Base-by-base conservation (phyloP, 768 basidiomycete species). In the Phanerodontia chrysosporium region DNA sequence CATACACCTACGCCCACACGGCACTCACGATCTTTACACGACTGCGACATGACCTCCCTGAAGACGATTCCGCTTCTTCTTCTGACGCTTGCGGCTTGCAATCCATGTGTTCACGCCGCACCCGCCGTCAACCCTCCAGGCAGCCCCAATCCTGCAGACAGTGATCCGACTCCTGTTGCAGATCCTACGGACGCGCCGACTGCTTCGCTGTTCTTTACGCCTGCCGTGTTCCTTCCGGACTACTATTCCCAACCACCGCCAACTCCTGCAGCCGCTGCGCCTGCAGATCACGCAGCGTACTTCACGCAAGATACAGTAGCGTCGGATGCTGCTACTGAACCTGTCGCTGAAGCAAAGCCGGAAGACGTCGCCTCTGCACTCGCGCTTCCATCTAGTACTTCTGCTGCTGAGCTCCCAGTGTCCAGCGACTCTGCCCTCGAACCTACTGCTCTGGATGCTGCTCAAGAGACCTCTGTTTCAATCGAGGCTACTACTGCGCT, bases 11-110 rank as follows among this genome's bases (percentile, higher is more conserved):
- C 53, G 62, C 62, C 62, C 62, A 45, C 62, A 59, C 62, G 62
- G 62, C 62, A 63, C 58, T 51, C 55, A 59, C 62, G 58, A 63
- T 63, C 62, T 32, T 60, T 63, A 55, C 52, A 48, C 32, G 24
- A 28, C 30, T 22, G 16, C 18, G 21, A 28, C 53, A 58, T 30
- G 39, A 58, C 25, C 24, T 59, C 53, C 21, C n/a, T 56, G 32
- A 62, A 56, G 58, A 62, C 58, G 21, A 29, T 63, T 24, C 55
- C 62, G 13, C 10, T 63, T n/a, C n/a, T 63, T 27, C 53, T 59
- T 30, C 54, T 59, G 3, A 48, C 55, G 29, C 44, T 62, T 24
- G 13, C 45, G n/a, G 49, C 44, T 25, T 53, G 51, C 36, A 45
- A 53, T 21, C 42, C 58, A 22, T 35, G 48, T n/a, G 27, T n/a